Percentiles rank a stretch among this genome's conserved stretches.
These are phyloP conservation scores for Torulaspora indica DNA, from an alignment of 805 yeast species.

Conservation along the genomic window DNA sequence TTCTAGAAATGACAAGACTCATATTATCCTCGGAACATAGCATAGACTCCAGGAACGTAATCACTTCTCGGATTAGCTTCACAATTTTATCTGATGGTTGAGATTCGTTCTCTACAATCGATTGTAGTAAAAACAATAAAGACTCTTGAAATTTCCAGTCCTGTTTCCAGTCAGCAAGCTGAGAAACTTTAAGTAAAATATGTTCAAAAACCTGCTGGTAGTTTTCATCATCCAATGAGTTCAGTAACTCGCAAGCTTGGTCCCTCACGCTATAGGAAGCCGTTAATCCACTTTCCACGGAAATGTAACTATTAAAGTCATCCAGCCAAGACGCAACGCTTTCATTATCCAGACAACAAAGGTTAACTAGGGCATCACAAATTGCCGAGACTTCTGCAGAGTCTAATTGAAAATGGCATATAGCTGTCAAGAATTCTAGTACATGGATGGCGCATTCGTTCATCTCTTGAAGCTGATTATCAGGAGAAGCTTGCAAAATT, in stretches of 20 bases:
- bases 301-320: constrained; percentile 66
- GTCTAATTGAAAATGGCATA: constrained; percentile 12
- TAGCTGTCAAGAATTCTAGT: constrained; percentile 21
- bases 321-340: constrained; percentile 46
- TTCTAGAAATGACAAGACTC: constrained; percentile 45
- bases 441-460: constrained; percentile 24
- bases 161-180: constrained; percentile 5
- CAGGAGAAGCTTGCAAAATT: constrained; percentile 5
- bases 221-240: constrained; percentile 41
- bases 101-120: constrained; percentile 19
- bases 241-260: constrained; percentile 52
- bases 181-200: constrained; percentile 8
- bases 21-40: constrained; percentile 19
- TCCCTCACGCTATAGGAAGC: constrained; percentile 55
- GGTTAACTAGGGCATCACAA: constrained; percentile 34
- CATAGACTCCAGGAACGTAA: constrained; percentile 15
- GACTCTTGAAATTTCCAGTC: constrained; percentile 23
- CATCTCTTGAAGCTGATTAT: constrained; percentile 8
- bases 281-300: constrained; percentile 68
- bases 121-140: constrained; percentile 23
- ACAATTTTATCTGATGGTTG: constrained; percentile 12
- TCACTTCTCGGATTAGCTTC: constrained; percentile 2
- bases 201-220: constrained; percentile 6
- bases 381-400: constrained; percentile 8
- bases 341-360: constrained; percentile 43